Percentiles rank a stretch among this genome's conserved stretches.
These are phyloP conservation scores for Erodium moschatum DNA, from an alignment of 441 rosid species.

Conservation along the genomic window DNA sequence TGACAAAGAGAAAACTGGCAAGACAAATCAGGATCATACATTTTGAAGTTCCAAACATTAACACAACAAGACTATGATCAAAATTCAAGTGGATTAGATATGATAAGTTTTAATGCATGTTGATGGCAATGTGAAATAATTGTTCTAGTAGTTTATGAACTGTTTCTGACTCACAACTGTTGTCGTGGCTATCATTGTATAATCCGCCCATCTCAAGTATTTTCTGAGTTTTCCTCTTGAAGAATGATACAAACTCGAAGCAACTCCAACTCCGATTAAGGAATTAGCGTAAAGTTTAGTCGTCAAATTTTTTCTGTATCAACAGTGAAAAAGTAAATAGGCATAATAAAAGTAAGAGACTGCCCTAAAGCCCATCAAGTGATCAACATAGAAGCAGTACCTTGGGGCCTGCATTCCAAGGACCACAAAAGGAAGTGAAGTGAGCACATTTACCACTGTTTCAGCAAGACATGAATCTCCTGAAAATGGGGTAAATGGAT, in stretches of 20 bases:
- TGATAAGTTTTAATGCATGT: not conserved
- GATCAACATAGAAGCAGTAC: slow-evolving; percentile 27
- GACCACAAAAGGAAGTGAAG: slow-evolving; percentile 82
- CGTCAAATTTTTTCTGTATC: slow-evolving; percentile 61
- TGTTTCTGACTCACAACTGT: slow-evolving; percentile 46
- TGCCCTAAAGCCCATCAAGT: slow-evolving; percentile 11
- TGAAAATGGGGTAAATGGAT: slow-evolving; percentile 23
- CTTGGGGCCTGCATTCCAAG: slow-evolving; percentile 89
- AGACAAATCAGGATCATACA: not conserved
- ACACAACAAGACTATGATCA: not conserved
- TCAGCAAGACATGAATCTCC: slow-evolving; percentile 62
- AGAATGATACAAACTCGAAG: slow-evolving; percentile 76
- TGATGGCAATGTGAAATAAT: slow-evolving; percentile 1
- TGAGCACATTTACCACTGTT: slow-evolving; percentile 72
- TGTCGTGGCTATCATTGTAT: slow-evolving; percentile 84
- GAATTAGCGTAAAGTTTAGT: slow-evolving; percentile 82
- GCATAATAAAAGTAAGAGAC: not conserved
- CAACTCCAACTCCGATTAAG: slow-evolving; percentile 81
- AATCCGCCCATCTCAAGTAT: slow-evolving; percentile 79
- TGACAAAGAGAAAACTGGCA: not conserved
- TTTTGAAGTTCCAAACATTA: not conserved
- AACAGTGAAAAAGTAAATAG: slow-evolving; percentile 15
- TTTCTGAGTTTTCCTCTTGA: slow-evolving; percentile 71
- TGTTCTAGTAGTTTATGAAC: slow-evolving; percentile 2
- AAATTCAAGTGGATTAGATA: not conserved